Conservation (phyloP, 2,329 filamentous ascomycete species). For the Stachybotrys chlorohalonatus region DNA sequence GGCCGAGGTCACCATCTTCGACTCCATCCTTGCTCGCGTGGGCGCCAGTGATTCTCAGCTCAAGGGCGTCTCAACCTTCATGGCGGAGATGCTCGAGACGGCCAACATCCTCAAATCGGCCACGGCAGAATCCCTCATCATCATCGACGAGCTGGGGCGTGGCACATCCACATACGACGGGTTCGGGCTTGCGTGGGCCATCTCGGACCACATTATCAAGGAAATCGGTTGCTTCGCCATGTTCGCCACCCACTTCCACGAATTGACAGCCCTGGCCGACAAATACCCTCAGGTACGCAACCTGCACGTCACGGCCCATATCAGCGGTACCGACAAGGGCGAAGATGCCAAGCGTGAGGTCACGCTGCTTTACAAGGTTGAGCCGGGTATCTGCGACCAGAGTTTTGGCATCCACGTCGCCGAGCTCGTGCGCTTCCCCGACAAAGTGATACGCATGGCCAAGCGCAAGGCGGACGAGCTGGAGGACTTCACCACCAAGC, state of each 20-base stretch:
- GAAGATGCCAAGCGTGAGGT: constrained; percentile 64
- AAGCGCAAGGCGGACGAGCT: constrained; percentile 97
- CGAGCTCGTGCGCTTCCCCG: constrained; percentile 89
- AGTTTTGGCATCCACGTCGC: constrained; percentile 98
- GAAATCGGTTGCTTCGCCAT: constrained; percentile 91
- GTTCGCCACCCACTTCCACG: constrained; percentile 98
- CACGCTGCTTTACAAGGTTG: constrained; percentile 92
- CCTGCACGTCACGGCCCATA: constrained; percentile 92
- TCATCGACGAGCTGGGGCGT: constrained; percentile 94
- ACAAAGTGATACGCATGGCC: constrained; percentile 98
- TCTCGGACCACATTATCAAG: constrained; percentile 92
- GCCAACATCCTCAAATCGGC: constrained; percentile 97
- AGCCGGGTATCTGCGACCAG: constrained; percentile 91
- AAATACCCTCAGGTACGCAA: constrained; percentile 84
- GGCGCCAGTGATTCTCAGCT: constrained; percentile 94
- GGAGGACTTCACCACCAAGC: constrained; percentile 84
- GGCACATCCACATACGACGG: constrained; percentile 98
- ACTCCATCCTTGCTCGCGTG: constrained; percentile 91
- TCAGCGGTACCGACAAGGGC: constrained; percentile 43
- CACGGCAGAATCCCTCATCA: constrained; percentile 90
- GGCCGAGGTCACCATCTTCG: constrained; percentile 91
- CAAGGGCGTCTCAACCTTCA: constrained; percentile 96
- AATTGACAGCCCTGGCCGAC: constrained; percentile 83
- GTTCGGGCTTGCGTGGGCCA: constrained; percentile 98
- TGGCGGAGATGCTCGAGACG: constrained; percentile 99